phyloP scores from a whole-genome alignment of 169 alveolate species.

The Plasmodium gaboni region DNA sequence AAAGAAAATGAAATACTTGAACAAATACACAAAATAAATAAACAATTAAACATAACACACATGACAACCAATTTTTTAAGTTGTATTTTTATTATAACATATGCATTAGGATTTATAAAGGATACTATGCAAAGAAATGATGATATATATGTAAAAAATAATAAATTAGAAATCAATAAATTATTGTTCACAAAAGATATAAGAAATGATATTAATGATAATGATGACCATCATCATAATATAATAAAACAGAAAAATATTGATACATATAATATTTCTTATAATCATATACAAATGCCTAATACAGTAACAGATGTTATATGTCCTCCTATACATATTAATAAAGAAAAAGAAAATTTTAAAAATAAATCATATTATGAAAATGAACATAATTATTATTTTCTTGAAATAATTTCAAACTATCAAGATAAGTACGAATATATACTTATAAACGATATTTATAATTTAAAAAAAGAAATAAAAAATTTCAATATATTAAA shows the following conservation, averaged over 20 bases:
- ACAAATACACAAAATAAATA: constrained; percentile 13
- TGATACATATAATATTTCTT: neutral
- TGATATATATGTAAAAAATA: neutral
- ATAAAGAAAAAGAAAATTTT: neutral
- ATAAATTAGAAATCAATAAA: neutral
- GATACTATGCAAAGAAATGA: neutral
- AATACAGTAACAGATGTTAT: neutral
- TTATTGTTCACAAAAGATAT: neutral
- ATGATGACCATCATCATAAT: neutral
- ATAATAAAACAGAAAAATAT: neutral
- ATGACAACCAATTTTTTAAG: constrained; percentile 54
- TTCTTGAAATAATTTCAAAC: neutral
- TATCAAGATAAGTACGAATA: too few species aligned
- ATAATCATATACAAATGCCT: neutral
- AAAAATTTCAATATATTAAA: constrained; percentile 15
- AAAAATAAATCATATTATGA: neutral
- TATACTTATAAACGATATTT: constrained; percentile 6
- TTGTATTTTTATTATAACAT: constrained; percentile 27
- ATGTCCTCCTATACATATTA: neutral
- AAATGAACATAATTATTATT: neutral
- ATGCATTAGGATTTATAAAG: constrained; percentile 9
- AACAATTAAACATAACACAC: neutral
- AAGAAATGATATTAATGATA: neutral
- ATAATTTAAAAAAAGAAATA: neutral
- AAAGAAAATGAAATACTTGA: constrained; percentile 4